Percentiles rank a stretch among this genome's conserved stretches.
These are phyloP conservation scores for Carpinus viminea DNA, from an alignment of 306 rosid genomes.

Conservation along the genomic window DNA sequence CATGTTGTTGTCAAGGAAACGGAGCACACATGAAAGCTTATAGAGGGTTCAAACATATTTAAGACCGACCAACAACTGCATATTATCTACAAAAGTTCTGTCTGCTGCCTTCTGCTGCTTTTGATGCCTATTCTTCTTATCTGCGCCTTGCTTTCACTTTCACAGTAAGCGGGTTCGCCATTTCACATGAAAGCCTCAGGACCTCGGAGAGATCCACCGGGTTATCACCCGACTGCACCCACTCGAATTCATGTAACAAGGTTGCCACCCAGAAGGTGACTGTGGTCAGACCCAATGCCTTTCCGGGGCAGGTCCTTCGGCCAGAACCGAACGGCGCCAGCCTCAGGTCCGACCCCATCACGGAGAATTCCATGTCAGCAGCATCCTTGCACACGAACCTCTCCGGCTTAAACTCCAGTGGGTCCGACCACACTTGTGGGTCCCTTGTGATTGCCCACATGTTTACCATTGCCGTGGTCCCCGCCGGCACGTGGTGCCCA, in stretches of 20 bases:
- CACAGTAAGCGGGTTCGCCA: conserved; percentile 65
- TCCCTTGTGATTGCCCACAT: conserved; percentile 91
- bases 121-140: neutral
- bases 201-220: conserved; percentile 65
- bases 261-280: conserved; percentile 67
- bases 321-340: conserved; percentile 96
- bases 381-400: conserved; percentile 41
- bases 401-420: conserved; percentile 58
- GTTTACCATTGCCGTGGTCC: conserved; percentile 88
- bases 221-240: conserved; percentile 36
- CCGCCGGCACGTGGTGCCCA: conserved; percentile 79
- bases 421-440: conserved; percentile 62
- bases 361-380: conserved; percentile 41
- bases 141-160: conserved; percentile 50
- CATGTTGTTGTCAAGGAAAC: too few species aligned
- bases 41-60: neutral
- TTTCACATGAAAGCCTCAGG: conserved; percentile 75
- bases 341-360: conserved; percentile 81
- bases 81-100: neutral
- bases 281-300: conserved; percentile 58
- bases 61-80: neutral
- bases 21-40: too few species aligned
- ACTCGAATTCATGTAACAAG: conserved; percentile 73
- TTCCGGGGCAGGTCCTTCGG: conserved; percentile 75
- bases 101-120: neutral